phyloP scores from a whole-genome alignment of 1,284 basidiomycete species.

The Trichosporon sp. region DNA sequence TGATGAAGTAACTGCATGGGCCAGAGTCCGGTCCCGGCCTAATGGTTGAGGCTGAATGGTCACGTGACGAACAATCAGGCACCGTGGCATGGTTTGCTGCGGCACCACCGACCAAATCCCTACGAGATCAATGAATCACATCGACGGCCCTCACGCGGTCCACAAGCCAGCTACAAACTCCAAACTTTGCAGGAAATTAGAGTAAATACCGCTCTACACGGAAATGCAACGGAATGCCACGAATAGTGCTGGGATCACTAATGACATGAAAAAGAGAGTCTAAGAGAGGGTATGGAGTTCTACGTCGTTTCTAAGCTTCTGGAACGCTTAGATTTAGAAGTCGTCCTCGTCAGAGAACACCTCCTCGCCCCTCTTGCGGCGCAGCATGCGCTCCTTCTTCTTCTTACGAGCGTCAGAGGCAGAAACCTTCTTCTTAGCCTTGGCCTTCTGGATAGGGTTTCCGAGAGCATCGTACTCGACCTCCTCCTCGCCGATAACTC shows the following conservation, averaged over 20 bases:
- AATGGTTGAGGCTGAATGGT: neutral
- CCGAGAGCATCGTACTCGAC: conserved; percentile 91
- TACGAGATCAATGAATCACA: neutral
- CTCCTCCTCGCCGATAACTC: conserved; percentile 74
- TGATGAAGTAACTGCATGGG: too few species aligned
- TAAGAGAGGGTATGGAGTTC: neutral
- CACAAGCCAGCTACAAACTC: neutral
- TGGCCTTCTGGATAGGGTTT: conserved; percentile 59
- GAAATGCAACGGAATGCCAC: neutral
- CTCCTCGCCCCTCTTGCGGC: conserved; percentile 62
- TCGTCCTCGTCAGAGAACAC: conserved; percentile 33
- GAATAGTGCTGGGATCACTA: neutral
- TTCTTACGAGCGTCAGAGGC: conserved; percentile 77
- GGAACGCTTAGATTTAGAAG: conserved; percentile 9
- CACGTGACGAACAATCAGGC: neutral
- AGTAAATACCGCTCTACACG: neutral
- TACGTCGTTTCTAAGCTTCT: neutral
- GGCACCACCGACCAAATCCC: neutral
- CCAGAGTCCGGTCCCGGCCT: too few species aligned
- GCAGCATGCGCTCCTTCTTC: conserved; percentile 94
- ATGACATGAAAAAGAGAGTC: neutral
- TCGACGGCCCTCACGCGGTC: neutral
- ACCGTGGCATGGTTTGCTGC: neutral
- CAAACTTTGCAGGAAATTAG: neutral
- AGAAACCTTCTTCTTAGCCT: conserved; percentile 78